phyloP scores from a whole-genome alignment of 495 filamentous ascomycete species.

The Choiromyces venosus region DNA sequence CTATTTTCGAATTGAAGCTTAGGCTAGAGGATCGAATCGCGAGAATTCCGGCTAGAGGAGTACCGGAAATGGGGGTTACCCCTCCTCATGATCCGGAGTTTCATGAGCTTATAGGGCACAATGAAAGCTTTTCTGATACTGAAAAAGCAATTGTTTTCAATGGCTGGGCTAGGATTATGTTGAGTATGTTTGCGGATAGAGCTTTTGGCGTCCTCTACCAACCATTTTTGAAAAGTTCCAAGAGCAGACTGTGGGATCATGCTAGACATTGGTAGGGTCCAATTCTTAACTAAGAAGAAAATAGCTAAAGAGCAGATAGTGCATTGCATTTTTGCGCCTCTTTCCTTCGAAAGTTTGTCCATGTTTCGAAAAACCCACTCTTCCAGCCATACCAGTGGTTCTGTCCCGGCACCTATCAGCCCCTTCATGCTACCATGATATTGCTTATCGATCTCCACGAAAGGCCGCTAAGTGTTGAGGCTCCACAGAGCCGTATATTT shows the following conservation, averaged over 20 bases:
- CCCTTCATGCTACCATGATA: conserved; percentile 56
- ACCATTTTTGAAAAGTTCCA: conserved; percentile 54
- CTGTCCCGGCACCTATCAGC: conserved; percentile 55
- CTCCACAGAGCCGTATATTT: conserved; percentile 48
- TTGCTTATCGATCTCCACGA: conserved; percentile 56
- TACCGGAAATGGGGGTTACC: conserved; percentile 40
- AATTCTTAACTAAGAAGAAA: not conserved
- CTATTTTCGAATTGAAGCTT: conserved; percentile 35
- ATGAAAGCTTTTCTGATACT: not conserved
- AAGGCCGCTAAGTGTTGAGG: conserved; percentile 50
- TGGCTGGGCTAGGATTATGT: conserved; percentile 39
- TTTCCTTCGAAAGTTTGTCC: conserved; percentile 54
- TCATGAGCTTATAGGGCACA: not conserved
- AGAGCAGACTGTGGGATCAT: conserved; percentile 52
- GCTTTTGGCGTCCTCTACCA: conserved; percentile 55
- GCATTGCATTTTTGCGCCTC: conserved; percentile 54
- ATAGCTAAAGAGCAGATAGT: conserved; percentile 33
- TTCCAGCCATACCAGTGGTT: conserved; percentile 58
- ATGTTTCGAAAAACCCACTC: conserved; percentile 50
- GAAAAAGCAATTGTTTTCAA: conserved; percentile 33
- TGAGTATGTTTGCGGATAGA: conserved; percentile 39
- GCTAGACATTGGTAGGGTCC: conserved; percentile 50
- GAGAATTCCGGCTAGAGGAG: conserved; percentile 37
- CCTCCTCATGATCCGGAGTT: conserved; percentile 14
- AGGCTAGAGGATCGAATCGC: conserved; percentile 36